Base-by-base conservation (phyloP, 345 rosid genomes). In the Abelmoschus esculentus region DNA sequence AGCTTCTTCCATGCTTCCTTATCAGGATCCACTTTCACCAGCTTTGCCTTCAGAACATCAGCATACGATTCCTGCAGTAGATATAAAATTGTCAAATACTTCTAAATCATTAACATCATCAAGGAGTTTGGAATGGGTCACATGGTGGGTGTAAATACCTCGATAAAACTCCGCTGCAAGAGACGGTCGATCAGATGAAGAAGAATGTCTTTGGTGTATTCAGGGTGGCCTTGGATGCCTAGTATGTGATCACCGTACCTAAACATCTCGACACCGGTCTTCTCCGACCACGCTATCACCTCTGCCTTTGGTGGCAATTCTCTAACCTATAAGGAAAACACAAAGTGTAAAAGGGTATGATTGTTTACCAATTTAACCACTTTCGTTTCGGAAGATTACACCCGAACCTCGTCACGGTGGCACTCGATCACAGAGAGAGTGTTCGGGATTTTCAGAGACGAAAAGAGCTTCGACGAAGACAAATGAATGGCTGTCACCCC, bases 141-240 rank as follows among this genome's bases (percentile, higher is more conserved):
- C 6, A 18, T 8, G 13, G 59, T 3, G 7, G 36, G 17, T 15
- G 31, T 55, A 19, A 6, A 3, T 68, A 86, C 91, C 66, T 15
- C 29, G 18, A 89, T 84, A 5, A 75, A 56, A 19, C 75, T 22
- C 15, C 71, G 76, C 18, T 72, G 76, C 17, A 75, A 71, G 67
- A 84, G 87, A 3, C 85, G 86, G 57, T 85, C 87, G 1, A 86
- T 67, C 53, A 89, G 64, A 72, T 81, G 80, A 44, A 73, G 61
- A 26, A 89, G 84, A 17, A 89, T 87, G 84, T 87, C 92, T 19
- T 54, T 78, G 34, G 75, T 84, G 81, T 86, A 86, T 68, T 89
- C 90, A 0, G 92, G 96, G 72, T 89, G 96, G 42, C 96, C 96
- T 72, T 89, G 96, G 52, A 89, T 83, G 15, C 96, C 96, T 90